Percentiles rank a stretch among this genome's conserved stretches.
phyloP scores from a whole-genome alignment of 495 filamentous ascomycete genomes.

The Cercophora sp. region DNA sequence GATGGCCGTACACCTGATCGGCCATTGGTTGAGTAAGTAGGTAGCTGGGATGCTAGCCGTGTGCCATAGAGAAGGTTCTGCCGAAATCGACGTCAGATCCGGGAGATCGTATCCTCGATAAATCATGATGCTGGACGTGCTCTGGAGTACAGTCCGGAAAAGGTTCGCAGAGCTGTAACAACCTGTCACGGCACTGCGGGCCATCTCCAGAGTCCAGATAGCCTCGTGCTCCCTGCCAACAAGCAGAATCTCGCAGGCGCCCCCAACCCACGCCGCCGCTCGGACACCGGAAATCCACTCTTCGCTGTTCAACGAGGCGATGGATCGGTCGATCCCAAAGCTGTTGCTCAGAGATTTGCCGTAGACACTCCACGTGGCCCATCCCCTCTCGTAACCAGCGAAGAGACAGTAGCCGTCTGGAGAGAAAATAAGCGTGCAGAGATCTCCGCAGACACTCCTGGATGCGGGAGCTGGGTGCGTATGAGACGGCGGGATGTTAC shows the following conservation, averaged over 20 bases:
- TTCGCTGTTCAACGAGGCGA: constrained; percentile 66
- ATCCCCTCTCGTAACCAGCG: constrained; percentile 87
- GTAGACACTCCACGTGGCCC: constrained; percentile 96
- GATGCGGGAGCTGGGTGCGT: constrained; percentile 64
- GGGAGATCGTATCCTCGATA: constrained; percentile 91
- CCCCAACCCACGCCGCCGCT: constrained; percentile 79
- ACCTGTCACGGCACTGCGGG: constrained; percentile 81
- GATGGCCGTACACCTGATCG: constrained; percentile 77
- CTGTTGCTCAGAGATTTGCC: constrained; percentile 82
- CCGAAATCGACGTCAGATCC: constrained; percentile 83
- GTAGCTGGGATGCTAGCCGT: constrained; percentile 77
- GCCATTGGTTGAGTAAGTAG: constrained; percentile 89
- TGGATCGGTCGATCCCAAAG: constrained; percentile 62
- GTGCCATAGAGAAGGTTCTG: constrained; percentile 91
- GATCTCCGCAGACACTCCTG: constrained; percentile 55
- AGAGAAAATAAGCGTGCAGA: constrained; percentile 80
- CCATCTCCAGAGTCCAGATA: constrained; percentile 86
- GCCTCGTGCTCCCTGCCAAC: constrained; percentile 64
- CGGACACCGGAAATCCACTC: constrained; percentile 73
- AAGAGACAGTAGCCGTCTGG: constrained; percentile 97
- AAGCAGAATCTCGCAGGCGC: constrained; percentile 80
- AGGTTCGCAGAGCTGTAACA: constrained; percentile 90
- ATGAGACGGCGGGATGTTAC: constrained; percentile 90
- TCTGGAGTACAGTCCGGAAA: constrained; percentile 81
- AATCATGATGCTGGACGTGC: constrained; percentile 77